These are phyloP conservation scores for Flaveria ramosissima DNA, from an alignment of 129 eudicot genomes.

Conservation along the genomic window DNA sequence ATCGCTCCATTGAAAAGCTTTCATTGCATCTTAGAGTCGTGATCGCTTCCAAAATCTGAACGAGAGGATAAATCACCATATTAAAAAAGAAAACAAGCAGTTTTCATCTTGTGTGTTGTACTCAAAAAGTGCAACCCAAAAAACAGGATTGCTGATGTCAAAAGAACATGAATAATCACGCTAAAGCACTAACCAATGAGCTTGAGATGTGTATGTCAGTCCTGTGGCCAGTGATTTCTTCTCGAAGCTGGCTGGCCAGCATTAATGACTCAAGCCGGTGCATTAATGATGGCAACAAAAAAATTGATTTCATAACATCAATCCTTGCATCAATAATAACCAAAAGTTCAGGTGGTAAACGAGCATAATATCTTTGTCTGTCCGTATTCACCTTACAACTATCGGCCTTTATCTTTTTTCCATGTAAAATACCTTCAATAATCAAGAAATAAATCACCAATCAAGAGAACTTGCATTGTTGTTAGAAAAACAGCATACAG, in stretches of 20 bases:
- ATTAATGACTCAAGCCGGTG: constrained; percentile 84
- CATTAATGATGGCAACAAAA: constrained; percentile 85
- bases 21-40: constrained; percentile 85
- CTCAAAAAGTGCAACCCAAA: constrained; percentile 2
- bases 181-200: constrained; percentile 61
- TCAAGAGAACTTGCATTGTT: not conserved
- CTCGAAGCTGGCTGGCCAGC: constrained; percentile 88
- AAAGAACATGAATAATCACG: constrained; percentile 10
- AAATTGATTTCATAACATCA: constrained; percentile 62
- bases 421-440: constrained; percentile 37
- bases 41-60: constrained; percentile 85
- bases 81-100: constrained; percentile 9
- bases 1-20: constrained; percentile 88
- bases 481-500: not conserved
- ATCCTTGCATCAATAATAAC: constrained; percentile 50
- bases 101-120: constrained; percentile 9
- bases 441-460: constrained; percentile 8
- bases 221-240: constrained; percentile 47
- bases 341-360: constrained; percentile 96
- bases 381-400: constrained; percentile 29
- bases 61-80: constrained; percentile 1
- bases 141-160: not conserved
- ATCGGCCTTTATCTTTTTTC: constrained; percentile 40
- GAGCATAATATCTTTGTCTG: constrained; percentile 52
- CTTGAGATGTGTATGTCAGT: constrained; percentile 54